phyloP scores from a whole-genome alignment of 495 filamentous ascomycete species.

The Halenospora varia region DNA sequence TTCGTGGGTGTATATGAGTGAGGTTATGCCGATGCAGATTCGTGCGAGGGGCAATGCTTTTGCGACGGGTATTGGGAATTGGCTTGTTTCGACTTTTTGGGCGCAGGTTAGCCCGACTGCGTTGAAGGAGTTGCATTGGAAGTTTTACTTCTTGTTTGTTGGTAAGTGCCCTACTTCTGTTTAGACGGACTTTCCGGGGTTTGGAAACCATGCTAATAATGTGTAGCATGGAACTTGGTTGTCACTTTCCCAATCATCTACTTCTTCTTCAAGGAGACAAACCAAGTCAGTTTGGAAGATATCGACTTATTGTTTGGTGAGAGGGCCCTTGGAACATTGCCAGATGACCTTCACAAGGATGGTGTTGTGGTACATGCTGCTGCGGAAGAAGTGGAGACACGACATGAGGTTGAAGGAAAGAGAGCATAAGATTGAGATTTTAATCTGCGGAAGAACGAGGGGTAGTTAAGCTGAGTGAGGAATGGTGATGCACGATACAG shows the following conservation, averaged over 20 bases:
- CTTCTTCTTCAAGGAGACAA: conserved; percentile 54
- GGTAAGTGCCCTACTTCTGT: too few relatives aligned
- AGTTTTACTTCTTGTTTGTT: conserved; percentile 54
- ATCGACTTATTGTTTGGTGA: conserved; percentile 54
- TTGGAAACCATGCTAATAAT: too few relatives aligned
- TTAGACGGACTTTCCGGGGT: too few relatives aligned
- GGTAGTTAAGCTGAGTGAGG: too few relatives aligned
- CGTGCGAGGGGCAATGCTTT: conserved; percentile 73
- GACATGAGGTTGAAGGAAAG: too few relatives aligned
- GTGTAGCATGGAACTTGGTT: conserved; percentile 29
- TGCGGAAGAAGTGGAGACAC: too few relatives aligned
- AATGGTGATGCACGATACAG: too few relatives aligned
- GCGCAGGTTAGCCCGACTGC: conserved; percentile 48
- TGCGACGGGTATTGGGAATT: conserved; percentile 24
- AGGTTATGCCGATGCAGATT: conserved; percentile 72
- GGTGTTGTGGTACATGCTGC: too few relatives aligned
- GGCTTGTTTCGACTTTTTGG: conserved; percentile 38
- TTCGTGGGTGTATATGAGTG: conserved; percentile 62
- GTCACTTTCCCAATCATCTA: conserved; percentile 38
- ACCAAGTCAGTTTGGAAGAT: conserved; percentile 50
- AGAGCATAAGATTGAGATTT: too few relatives aligned
- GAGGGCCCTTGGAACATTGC: conserved; percentile 38
- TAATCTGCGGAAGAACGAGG: too few relatives aligned
- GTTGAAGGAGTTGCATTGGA: conserved; percentile 43
- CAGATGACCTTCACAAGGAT: conserved; percentile 32